Evolutionary conservation across 805 yeast genomes (phyloP).

Genomic region (Schwanniomyces polymorphus): DNA sequence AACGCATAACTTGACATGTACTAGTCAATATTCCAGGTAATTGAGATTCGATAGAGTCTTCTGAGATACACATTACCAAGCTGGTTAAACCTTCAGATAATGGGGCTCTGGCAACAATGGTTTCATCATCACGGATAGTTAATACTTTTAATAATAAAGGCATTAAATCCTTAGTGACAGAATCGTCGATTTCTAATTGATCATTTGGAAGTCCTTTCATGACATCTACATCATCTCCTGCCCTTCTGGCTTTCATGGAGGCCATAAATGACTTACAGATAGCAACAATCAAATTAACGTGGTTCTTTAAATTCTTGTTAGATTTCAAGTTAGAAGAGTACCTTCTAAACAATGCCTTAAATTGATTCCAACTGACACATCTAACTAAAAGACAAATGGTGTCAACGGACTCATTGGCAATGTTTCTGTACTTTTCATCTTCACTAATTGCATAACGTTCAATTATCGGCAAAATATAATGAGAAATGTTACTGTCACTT

Average conservation of each 20-base stretch:
- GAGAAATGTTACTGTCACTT: constrained; percentile 62
- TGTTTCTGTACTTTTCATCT: constrained; percentile 57
- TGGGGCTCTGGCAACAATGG: constrained; percentile 72
- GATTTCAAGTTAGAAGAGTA: constrained; percentile 50
- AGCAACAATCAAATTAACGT: constrained; percentile 58
- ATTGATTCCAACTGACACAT: constrained; percentile 76
- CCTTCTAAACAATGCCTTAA: constrained; percentile 69
- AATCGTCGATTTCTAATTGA: constrained; percentile 24
- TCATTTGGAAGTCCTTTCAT: constrained; percentile 26
- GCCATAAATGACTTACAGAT: constrained; percentile 50
- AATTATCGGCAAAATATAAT: constrained; percentile 79
- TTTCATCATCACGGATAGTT: constrained; percentile 71
- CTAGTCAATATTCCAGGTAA: constrained; percentile 83
- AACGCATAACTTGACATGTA: constrained; percentile 84
- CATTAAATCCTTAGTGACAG: constrained; percentile 56
- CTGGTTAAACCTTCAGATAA: constrained; percentile 78
- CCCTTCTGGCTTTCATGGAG: constrained; percentile 23
- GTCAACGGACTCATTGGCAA: constrained; percentile 64
- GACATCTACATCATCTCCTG: constrained; percentile 12
- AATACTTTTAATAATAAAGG: constrained; percentile 64
- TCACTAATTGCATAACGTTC: constrained; percentile 71
- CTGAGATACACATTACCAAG: constrained; percentile 60
- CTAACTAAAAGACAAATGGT: constrained; percentile 60
- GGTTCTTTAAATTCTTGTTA: constrained; percentile 50
- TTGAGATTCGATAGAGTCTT: constrained; percentile 52